Evolutionary conservation across 768 basidiomycete genomes (phyloP).

Genomic region (Trametes punicea): DNA sequence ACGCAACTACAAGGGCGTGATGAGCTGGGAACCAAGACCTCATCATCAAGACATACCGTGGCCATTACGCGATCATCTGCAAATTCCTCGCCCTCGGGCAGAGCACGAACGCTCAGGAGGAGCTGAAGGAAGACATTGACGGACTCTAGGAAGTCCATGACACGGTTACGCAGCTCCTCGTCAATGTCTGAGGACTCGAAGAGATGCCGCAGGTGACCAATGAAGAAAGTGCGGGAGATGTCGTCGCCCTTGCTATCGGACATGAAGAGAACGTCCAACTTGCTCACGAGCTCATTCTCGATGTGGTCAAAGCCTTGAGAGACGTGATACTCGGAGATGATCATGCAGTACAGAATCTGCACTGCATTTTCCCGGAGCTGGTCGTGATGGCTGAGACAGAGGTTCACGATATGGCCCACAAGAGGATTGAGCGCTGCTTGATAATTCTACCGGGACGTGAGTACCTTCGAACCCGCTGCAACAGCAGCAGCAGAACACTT

Average conservation of each 20-base stretch:
- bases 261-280: slow-evolving; percentile 90
- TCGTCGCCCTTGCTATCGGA: slow-evolving; percentile 89
- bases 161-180: slow-evolving; percentile 70
- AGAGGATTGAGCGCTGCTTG: slow-evolving; percentile 80
- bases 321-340: slow-evolving; percentile 86
- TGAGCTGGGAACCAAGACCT: neutral
- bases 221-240: slow-evolving; percentile 89
- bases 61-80: slow-evolving; percentile 93
- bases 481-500: slow-evolving; percentile 29
- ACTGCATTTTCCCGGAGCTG: slow-evolving; percentile 87
- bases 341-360: slow-evolving; percentile 93
- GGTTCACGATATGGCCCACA: slow-evolving; percentile 85
- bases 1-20: slow-evolving; percentile 49
- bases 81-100: slow-evolving; percentile 92
- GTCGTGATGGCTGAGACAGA: slow-evolving; percentile 95
- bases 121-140: slow-evolving; percentile 93
- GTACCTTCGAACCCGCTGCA: neutral
- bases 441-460: slow-evolving; percentile 55
- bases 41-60: slow-evolving; percentile 47
- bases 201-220: slow-evolving; percentile 83
- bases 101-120: slow-evolving; percentile 77
- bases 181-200: slow-evolving; percentile 85
- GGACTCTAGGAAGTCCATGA: slow-evolving; percentile 80
- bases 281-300: slow-evolving; percentile 88
- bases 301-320: slow-evolving; percentile 84